A percentile compares a stretch with the other conserved stretches of the same genome.
Evolutionary conservation across 345 rosid genomes (phyloP).

Genomic region (Gossypium ekmanianum): DNA sequence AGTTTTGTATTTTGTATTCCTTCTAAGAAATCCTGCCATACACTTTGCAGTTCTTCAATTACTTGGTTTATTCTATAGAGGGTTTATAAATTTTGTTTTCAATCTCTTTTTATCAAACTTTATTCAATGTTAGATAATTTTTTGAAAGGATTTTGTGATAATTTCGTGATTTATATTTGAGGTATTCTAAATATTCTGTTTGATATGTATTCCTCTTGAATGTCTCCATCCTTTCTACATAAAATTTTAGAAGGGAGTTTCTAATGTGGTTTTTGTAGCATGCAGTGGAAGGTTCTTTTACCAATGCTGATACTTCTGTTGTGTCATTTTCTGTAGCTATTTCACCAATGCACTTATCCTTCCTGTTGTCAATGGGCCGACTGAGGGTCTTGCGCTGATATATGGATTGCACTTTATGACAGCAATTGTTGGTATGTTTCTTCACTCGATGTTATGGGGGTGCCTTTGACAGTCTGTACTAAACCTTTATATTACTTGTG

Average conservation of each 20-base stretch:
- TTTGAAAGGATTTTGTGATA: not conserved
- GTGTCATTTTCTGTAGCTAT: constrained; percentile 46
- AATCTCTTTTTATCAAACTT: not conserved
- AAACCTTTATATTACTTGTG: constrained; percentile 6
- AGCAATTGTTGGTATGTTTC: constrained; percentile 71
- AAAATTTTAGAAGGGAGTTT: not conserved
- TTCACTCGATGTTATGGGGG: constrained; percentile 4
- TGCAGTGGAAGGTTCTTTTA: not conserved
- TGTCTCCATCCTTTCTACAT: not conserved
- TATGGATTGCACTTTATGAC: constrained; percentile 74
- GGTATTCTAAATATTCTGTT: not conserved
- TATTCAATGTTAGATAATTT: not conserved
- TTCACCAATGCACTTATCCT: constrained; percentile 90
- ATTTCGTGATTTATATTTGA: not conserved
- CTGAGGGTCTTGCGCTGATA: constrained; percentile 91
- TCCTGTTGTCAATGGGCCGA: constrained; percentile 94
- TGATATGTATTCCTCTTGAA: constrained; percentile 2
- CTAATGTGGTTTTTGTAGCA: not conserved
- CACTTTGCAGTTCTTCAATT: not conserved
- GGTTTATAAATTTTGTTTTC: constrained; percentile 1
- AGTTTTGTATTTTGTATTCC: not conserved
- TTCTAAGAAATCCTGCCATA: not conserved
- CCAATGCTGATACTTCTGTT: constrained; percentile 14
- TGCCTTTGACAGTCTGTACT: not conserved
- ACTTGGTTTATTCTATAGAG: not conserved